Evolutionary conservation across 345 rosid species (phyloP).

Genomic region (Iberis pinnata): DNA sequence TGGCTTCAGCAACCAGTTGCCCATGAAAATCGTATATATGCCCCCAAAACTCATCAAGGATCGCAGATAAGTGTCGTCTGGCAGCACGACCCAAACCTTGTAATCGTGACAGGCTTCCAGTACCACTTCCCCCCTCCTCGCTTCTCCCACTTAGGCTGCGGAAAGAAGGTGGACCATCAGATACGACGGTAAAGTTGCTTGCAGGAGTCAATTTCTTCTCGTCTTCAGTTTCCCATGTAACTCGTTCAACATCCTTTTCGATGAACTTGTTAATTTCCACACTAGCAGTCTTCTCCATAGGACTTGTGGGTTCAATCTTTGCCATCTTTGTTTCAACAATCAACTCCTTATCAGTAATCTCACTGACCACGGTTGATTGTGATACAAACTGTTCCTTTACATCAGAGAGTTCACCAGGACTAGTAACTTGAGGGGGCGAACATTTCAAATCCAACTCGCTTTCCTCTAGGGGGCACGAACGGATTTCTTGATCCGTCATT

Average conservation of each 20-base stretch:
- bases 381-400: constrained; percentile 19
- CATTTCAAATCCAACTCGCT: constrained; percentile 29
- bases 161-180: constrained; percentile 78
- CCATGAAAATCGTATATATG: constrained; percentile 82
- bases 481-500: constrained; percentile 49
- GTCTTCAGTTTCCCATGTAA: constrained; percentile 67
- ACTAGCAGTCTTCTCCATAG: constrained; percentile 48
- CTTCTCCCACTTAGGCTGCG: constrained; percentile 74
- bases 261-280: constrained; percentile 35
- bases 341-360: constrained; percentile 36
- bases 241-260: constrained; percentile 58
- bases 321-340: constrained; percentile 30
- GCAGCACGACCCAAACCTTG: constrained; percentile 97
- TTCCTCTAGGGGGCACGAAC: constrained; percentile 38
- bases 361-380: constrained; percentile 28
- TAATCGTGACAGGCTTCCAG: constrained; percentile 89
- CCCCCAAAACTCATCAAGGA: constrained; percentile 92
- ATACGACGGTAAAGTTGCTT: constrained; percentile 35
- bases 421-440: constrained; percentile 23
- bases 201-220: constrained; percentile 43
- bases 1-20: constrained; percentile 58
- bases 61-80: constrained; percentile 63
- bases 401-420: constrained; percentile 19
- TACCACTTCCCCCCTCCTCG: constrained; percentile 79
- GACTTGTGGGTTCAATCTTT: constrained; percentile 35